phyloP scores from a whole-genome alignment of 2,329 filamentous ascomycete genomes.

The Amylocarpus encephaloides region DNA sequence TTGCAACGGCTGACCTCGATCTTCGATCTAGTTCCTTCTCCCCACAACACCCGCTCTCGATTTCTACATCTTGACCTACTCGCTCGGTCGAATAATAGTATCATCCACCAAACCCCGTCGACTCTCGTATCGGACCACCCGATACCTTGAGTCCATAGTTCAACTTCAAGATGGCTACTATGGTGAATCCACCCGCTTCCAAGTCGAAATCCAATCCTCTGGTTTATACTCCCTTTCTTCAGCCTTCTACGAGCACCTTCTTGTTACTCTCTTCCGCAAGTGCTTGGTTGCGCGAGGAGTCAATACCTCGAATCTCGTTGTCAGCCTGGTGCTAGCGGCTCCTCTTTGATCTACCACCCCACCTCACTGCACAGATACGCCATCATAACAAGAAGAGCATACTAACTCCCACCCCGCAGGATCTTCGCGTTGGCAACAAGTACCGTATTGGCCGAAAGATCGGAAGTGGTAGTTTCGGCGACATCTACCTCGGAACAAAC shows the following conservation, averaged over 20 bases:
- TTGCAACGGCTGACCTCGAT: conserved; percentile 18
- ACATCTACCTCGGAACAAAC: conserved; percentile 98
- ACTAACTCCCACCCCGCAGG: conserved; percentile 47
- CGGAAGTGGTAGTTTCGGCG: conserved; percentile 93
- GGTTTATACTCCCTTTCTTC: conserved; percentile 36
- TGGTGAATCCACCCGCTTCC: conserved; percentile 43
- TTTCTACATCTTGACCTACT: conserved; percentile 9
- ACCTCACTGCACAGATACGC: conserved; percentile 1
- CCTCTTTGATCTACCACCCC: conserved; percentile 1
- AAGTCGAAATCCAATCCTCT: conserved; percentile 33
- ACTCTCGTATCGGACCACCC: conserved; percentile 28
- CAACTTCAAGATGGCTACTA: conserved; percentile 52
- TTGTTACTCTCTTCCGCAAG: conserved; percentile 22
- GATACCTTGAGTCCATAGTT: conserved; percentile 32
- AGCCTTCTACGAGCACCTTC: conserved; percentile 28
- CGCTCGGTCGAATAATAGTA: conserved; percentile 15
- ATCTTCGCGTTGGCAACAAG: conserved; percentile 98
- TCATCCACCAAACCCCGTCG: conserved; percentile 11
- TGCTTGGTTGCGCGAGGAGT: conserved; percentile 17
- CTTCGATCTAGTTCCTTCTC: conserved; percentile 12
- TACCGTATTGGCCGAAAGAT: conserved; percentile 99
- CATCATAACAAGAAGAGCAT: conserved; percentile 9
- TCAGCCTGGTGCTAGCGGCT: conserved; percentile 25
- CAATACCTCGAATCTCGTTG: conserved; percentile 11
- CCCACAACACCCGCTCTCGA: neutral